Evolutionary conservation across 345 rosid species (phyloP).

Genomic region (Eucalyptus pauciflora): DNA sequence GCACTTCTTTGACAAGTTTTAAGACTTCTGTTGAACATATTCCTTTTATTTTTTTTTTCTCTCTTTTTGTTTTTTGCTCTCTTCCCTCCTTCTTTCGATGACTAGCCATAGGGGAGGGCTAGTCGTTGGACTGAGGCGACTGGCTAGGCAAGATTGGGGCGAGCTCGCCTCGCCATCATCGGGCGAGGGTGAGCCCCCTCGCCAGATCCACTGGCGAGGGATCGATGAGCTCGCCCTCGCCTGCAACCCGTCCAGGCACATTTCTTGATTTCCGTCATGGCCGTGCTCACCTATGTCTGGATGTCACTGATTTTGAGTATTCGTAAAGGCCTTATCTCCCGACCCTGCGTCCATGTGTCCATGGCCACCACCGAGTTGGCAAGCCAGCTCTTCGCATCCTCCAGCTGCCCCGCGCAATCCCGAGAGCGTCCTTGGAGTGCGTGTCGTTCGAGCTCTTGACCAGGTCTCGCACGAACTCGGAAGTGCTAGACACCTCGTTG

Average conservation of each 20-base stretch:
- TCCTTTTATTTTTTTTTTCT: too few species aligned
- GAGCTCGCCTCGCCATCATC: accelerated
- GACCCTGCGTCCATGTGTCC: neutral
- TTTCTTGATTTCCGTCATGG: slow-evolving; percentile 4
- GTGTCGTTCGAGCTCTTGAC: neutral
- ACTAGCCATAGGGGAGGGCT: accelerated
- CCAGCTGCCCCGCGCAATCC: slow-evolving; percentile 43
- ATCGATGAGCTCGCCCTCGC: neutral
- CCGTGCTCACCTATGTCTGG: slow-evolving; percentile 2
- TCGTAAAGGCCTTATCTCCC: neutral
- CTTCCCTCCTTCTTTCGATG: too few species aligned
- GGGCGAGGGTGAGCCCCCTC: too few species aligned
- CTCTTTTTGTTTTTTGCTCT: too few species aligned
- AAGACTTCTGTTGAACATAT: too few species aligned
- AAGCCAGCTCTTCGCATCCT: slow-evolving; percentile 33
- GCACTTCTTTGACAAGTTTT: too few species aligned
- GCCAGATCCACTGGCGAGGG: too few species aligned
- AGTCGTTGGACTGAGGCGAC: accelerated
- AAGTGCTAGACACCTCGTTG: slow-evolving; percentile 9
- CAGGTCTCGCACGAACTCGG: slow-evolving; percentile 6
- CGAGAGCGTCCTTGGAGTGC: slow-evolving; percentile 30
- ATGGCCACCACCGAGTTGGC: neutral
- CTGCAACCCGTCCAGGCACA: slow-evolving; percentile 6
- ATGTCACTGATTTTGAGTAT: neutral
- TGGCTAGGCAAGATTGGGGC: accelerated